A percentile compares a stretch with the other conserved stretches of the same genome.
Conservation (phyloP, 208 protist genomes). For the Porcisia deanei region DNA sequence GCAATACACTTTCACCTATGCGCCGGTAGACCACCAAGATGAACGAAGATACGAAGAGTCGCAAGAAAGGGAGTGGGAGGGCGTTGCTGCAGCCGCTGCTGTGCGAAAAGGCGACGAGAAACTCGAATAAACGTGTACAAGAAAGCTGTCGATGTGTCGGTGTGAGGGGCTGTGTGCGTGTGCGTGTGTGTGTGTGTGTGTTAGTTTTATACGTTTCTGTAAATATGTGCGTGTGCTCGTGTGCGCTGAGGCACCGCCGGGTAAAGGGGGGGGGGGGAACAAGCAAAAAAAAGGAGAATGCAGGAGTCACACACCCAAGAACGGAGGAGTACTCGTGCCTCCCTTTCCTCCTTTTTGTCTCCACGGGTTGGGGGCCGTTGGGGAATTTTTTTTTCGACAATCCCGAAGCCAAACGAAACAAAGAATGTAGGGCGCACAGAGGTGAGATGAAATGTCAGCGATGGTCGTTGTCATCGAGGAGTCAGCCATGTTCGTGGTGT, state of each 20-base stretch:
- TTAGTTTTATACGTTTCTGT: not conserved
- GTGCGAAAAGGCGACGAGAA: not conserved
- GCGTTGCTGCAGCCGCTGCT: not conserved
- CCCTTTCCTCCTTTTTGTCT: no score
- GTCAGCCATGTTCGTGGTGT: not conserved
- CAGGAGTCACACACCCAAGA: no score
- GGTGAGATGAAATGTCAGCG: not conserved
- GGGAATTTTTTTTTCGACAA: no score
- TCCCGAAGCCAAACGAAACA: no score
- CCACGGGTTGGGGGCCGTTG: no score
- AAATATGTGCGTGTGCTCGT: no score
- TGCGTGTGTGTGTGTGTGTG: not conserved
- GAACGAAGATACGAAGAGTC: not conserved
- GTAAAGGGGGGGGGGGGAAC: no score
- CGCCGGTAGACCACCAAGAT: not conserved
- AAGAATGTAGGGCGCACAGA: no score
- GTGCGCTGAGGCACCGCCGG: no score
- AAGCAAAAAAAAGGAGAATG: no score
- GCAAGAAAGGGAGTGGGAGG: not conserved
- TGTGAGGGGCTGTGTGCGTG: not conserved
- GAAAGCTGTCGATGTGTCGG: not conserved
- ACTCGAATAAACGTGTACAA: not conserved
- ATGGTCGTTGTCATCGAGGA: not conserved
- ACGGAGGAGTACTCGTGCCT: no score
- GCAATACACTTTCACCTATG: not conserved